phyloP scores from a whole-genome alignment of 495 filamentous ascomycete species.

The Neurospora tetrasperma region DNA sequence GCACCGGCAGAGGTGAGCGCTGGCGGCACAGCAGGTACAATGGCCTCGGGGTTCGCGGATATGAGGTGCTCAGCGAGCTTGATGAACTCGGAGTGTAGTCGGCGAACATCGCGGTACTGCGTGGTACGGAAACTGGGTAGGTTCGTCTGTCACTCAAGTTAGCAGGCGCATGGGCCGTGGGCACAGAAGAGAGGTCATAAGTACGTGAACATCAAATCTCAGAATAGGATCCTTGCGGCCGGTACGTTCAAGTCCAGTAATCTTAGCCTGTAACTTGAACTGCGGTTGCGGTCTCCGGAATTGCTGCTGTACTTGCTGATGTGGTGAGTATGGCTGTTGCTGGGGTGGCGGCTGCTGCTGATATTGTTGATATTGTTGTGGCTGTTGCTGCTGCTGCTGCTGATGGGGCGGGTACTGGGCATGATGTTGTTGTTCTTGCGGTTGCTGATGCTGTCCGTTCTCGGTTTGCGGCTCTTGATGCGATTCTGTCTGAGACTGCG shows the following conservation, averaged over 20 bases:
- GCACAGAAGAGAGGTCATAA: constrained; percentile 41
- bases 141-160: constrained; percentile 59
- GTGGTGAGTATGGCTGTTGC: constrained; percentile 5
- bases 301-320: constrained; percentile 37
- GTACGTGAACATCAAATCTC: constrained; percentile 96
- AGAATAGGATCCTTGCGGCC: constrained; percentile 93
- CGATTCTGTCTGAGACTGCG: constrained; percentile 10
- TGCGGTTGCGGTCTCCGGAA: constrained; percentile 45
- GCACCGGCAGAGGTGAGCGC: constrained; percentile 85
- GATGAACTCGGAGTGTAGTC: constrained; percentile 88
- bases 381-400: constrained; percentile 17
- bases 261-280: constrained; percentile 85
- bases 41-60: constrained; percentile 88
- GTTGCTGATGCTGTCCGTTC: constrained; percentile 18
- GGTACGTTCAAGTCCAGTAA: constrained; percentile 83
- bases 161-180: constrained; percentile 1
- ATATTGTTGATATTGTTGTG: constrained; percentile 16
- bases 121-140: constrained; percentile 95
- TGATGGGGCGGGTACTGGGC: constrained; percentile 20
- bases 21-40: constrained; percentile 95
- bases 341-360: constrained; percentile 21
- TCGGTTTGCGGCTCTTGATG: constrained; percentile 13
- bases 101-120: constrained; percentile 92
- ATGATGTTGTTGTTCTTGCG: constrained; percentile 15
- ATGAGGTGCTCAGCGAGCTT: constrained; percentile 93